Evolutionary conservation across 2,329 filamentous ascomycete species (phyloP), one percentile per base, ranked within the genome.

Genomic region (Penicillium sumatraense): DNA sequence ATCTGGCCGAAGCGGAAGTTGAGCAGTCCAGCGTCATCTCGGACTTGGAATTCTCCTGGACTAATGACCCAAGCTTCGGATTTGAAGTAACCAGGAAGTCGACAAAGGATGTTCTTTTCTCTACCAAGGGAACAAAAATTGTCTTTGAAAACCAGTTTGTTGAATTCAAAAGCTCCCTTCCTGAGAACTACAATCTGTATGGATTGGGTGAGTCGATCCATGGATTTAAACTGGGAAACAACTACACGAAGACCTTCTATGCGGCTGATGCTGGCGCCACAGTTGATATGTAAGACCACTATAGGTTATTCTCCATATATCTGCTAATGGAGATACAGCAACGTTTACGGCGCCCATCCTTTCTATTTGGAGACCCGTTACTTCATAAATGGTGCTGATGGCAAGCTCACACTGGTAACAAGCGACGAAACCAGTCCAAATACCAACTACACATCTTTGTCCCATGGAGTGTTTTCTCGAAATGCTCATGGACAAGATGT

Each of bases 131-230:
- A 1, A 80, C 81, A 7, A 77, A 78, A 13, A 75, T 92, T 13
- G 79, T 92, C 27, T 92, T 90, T 61, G 86, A 91, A 73, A 83
- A 83, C 11, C 88, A 92, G 68, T 92, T 90, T 63, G 71, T 92
- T n/a, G 83, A 86, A 26, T 78, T 91, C 53, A 81, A 86, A 35
- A 91, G 88, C 4, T 80, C 77, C 40, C 77, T 92, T 8, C 88
- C 89, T 0, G 71, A 81, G 1, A 77, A 84, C 53, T 87, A 88
- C 0, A 84, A 87, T 64, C 75, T 92, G 10, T 91, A 91, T 66
- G 89, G 89, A 0, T 79, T 91, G 2, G 89, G 89, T 29, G 88
- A 91, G 73, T 86, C 90, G 68, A 86, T 84, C 3, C 88, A 90
- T 59, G 78, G 84, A 0, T 85, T 89, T 64, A 80, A 82, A 41